These are phyloP conservation scores for Phylloporus arenicola DNA, from an alignment of 768 basidiomycete species.

Conservation along the genomic window DNA sequence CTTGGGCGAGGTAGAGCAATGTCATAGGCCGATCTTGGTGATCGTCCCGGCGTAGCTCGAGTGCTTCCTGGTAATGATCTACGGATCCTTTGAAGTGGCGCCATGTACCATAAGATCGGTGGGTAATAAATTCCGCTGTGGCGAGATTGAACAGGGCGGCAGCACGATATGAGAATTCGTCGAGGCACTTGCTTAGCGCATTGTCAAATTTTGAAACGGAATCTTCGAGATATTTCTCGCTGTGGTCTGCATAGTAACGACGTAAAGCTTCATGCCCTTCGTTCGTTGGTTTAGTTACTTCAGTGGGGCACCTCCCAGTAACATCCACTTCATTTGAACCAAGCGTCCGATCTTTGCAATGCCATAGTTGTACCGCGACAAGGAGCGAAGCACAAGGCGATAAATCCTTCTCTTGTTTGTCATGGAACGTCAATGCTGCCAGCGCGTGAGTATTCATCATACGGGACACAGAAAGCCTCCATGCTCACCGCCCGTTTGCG, in stretches of 20 bases:
- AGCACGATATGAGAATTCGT: neutral
- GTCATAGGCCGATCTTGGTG: constrained; percentile 7
- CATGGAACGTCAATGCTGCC: neutral
- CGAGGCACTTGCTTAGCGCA: neutral
- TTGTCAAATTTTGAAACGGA: constrained; percentile 4
- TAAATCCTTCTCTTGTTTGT: neutral
- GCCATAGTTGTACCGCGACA: neutral
- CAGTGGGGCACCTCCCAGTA: neutral
- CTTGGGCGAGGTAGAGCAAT: constrained; percentile 2
- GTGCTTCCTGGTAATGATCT: constrained; percentile 1
- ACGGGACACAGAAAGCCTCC: neutral
- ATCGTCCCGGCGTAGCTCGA: neutral
- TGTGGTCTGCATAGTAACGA: neutral
- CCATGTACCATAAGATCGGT: neutral
- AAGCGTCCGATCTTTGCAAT: neutral
- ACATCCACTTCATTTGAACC: neutral
- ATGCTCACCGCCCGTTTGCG: neutral
- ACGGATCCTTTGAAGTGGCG: neutral
- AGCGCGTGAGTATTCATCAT: neutral
- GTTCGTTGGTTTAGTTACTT: neutral
- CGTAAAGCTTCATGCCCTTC: neutral
- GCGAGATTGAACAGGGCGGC: constrained; percentile 12
- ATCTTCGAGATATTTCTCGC: neutral
- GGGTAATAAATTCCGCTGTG: constrained; percentile 1
- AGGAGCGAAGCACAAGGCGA: neutral